Evolutionary conservation across 495 filamentous ascomycete genomes (phyloP).

Genomic region (Aspergillus ellipticus): DNA sequence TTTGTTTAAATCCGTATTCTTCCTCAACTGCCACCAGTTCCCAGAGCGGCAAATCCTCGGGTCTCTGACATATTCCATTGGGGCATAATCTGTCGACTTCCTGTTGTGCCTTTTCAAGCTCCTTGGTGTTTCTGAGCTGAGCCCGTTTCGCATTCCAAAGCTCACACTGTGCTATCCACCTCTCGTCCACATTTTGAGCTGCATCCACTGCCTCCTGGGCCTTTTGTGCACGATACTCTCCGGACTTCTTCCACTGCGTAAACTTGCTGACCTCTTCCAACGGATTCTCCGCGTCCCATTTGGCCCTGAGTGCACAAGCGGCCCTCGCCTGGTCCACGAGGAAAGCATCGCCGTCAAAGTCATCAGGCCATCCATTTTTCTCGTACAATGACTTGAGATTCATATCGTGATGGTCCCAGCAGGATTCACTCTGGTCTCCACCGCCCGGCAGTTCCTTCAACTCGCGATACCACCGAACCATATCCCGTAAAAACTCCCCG

Average conservation of each 20-base stretch:
- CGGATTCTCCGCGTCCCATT: background rate
- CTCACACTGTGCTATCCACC: background rate
- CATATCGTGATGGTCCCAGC: background rate
- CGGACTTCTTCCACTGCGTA: background rate
- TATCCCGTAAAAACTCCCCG: conserved; percentile 4
- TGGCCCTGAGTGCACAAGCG: background rate
- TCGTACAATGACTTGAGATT: background rate
- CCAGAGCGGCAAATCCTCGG: background rate
- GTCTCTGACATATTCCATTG: background rate
- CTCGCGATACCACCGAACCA: conserved; percentile 1
- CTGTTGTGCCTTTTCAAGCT: background rate
- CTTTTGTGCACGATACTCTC: background rate
- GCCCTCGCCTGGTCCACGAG: background rate
- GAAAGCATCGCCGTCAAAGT: conserved; percentile 4
- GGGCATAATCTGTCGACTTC: background rate
- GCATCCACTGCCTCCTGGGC: background rate
- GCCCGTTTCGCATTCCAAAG: background rate
- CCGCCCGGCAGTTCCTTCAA: background rate
- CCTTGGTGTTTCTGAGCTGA: background rate
- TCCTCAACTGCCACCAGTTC: background rate
- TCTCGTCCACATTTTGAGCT: background rate
- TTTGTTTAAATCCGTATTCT: background rate
- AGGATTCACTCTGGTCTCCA: background rate
- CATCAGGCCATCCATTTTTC: conserved; percentile 7
- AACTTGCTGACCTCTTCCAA: background rate